Conservation (phyloP, 208 protist genomes). For the Leishmania lainsoni region DNA sequence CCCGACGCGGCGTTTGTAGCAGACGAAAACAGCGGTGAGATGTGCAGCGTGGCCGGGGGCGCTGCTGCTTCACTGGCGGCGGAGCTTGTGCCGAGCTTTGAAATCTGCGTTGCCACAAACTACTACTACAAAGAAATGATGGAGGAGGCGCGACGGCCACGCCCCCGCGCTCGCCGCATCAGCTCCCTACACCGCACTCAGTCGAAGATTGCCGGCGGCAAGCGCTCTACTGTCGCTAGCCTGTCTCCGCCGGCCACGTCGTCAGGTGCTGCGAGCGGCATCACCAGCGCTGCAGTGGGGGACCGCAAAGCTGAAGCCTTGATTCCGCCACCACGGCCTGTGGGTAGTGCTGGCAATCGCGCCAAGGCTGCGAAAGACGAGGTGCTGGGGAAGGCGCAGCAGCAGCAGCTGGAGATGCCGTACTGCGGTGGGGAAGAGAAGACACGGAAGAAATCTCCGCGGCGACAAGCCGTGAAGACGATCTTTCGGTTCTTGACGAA, state of each 20-base stretch:
- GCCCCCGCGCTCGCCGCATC: neutral
- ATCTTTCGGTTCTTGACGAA: slow-evolving; percentile 43
- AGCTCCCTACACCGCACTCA: neutral
- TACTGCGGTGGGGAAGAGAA: slow-evolving; percentile 63
- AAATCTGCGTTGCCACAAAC: slow-evolving; percentile 58
- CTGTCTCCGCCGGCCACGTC: neutral
- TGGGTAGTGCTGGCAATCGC: neutral
- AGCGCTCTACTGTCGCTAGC: neutral
- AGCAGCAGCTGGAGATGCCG: slow-evolving; percentile 28
- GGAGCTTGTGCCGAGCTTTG: slow-evolving; percentile 39
- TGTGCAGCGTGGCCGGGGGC: neutral
- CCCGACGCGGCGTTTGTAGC: neutral
- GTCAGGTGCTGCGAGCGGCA: neutral
- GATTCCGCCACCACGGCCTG: neutral
- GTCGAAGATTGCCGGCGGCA: neutral
- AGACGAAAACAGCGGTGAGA: neutral
- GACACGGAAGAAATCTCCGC: slow-evolving; percentile 2
- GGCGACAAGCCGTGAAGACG: slow-evolving; percentile 28
- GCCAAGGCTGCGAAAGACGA: neutral
- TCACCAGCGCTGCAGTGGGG: neutral
- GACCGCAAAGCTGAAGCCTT: neutral
- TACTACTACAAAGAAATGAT: slow-evolving; percentile 64
- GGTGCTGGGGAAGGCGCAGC: neutral
- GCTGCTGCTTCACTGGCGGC: neutral
- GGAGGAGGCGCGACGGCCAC: slow-evolving; percentile 32